Percentiles rank a stretch among this genome's conserved stretches.
Conservation (phyloP, 768 basidiomycete genomes). For the Holtermannia corniformis region DNA sequence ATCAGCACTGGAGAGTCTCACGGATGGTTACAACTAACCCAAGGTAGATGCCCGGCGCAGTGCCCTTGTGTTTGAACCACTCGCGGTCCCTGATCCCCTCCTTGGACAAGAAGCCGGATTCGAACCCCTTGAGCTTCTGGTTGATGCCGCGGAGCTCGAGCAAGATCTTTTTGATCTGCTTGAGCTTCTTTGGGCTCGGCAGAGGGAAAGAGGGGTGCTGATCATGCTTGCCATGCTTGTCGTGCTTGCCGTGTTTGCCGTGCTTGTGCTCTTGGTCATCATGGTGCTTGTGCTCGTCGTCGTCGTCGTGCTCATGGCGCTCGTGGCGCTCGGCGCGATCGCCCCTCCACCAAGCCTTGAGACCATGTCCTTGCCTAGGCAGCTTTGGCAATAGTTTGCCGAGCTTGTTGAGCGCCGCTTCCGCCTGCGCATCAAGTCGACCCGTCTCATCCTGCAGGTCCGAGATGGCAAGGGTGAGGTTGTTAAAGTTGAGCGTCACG, state of each 20-base stretch:
- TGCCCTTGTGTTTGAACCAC: slow-evolving; percentile 41
- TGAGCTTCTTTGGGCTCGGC: slow-evolving; percentile 18
- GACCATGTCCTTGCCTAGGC: too few relatives aligned
- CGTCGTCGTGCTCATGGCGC: background rate
- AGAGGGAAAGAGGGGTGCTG: background rate
- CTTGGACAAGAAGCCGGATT: slow-evolving; percentile 38
- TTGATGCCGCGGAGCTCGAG: slow-evolving; percentile 37
- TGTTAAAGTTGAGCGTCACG: slow-evolving; percentile 31
- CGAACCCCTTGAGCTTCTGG: slow-evolving; percentile 33
- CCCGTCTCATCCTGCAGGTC: slow-evolving; percentile 33
- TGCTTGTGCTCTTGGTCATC: too few relatives aligned
- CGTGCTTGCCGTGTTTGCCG: background rate
- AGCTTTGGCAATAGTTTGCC: slow-evolving; percentile 26
- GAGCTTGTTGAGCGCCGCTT: slow-evolving; percentile 21
- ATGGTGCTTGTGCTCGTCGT: background rate
- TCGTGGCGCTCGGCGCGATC: slow-evolving; percentile 3
- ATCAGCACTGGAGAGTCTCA: background rate
- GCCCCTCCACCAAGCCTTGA: too few relatives aligned
- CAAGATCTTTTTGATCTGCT: slow-evolving; percentile 35
- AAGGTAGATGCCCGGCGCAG: slow-evolving; percentile 40
- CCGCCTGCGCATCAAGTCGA: slow-evolving; percentile 34
- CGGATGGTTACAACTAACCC: too few relatives aligned
- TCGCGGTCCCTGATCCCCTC: slow-evolving; percentile 38
- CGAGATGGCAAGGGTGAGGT: slow-evolving; percentile 36
- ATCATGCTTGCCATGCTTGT: background rate